Evolutionary conservation across 2,329 filamentous ascomycete genomes (phyloP).

Genomic region (Emericellopsis atlantica): DNA sequence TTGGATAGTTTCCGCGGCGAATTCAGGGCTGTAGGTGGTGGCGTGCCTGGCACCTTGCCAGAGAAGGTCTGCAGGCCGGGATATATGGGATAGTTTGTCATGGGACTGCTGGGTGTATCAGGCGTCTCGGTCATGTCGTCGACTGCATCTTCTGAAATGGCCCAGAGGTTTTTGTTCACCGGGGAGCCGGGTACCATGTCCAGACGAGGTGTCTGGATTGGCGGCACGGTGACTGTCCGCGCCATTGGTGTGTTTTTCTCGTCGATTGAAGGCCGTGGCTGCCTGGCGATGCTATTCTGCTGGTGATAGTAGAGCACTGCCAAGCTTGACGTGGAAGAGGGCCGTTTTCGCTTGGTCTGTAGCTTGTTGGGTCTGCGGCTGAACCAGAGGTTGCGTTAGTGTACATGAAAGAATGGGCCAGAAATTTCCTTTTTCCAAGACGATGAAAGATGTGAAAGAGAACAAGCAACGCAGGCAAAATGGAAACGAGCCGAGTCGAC

Average conservation of each 20-base stretch:
- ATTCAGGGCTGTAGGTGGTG: slow-evolving; percentile 15
- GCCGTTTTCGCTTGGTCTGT: not conserved
- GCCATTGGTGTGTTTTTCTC: slow-evolving; percentile 1
- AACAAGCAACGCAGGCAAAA: not conserved
- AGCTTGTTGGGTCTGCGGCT: not conserved
- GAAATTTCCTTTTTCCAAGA: too few species aligned
- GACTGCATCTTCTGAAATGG: slow-evolving; percentile 2
- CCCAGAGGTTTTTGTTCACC: not conserved
- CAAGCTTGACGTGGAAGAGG: not conserved
- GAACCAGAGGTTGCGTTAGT: not conserved
- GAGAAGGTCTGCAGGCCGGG: not conserved
- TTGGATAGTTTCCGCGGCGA: slow-evolving; percentile 17
- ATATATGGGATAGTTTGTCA: not conserved
- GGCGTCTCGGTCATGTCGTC: not conserved
- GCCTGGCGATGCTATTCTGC: not conserved
- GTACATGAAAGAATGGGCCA: not conserved
- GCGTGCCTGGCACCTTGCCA: slow-evolving; percentile 2
- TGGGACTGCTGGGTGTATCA: not conserved
- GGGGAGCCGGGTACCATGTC: not conserved
- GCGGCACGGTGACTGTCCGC: slow-evolving; percentile 5
- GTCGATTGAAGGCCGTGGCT: not conserved
- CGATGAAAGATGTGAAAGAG: not conserved
- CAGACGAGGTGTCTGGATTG: slow-evolving; percentile 2
- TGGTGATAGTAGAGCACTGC: not conserved
- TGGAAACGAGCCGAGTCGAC: not conserved